Conservation (phyloP, 306 rosid species). For the Sesbania bispinosa region DNA sequence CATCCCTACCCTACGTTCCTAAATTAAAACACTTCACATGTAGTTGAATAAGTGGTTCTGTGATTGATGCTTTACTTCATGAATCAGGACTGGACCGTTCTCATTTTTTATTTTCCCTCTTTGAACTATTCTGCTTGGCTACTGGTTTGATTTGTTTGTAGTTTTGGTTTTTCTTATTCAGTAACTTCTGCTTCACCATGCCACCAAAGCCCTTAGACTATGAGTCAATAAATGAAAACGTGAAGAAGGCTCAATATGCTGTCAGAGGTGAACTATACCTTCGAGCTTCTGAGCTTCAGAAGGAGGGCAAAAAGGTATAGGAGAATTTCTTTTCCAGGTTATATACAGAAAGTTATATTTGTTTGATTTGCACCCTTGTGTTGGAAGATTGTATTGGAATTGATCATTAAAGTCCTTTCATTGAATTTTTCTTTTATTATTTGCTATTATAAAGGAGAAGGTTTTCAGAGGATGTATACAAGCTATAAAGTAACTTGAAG, state of each 20-base stretch:
- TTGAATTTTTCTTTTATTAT: background rate
- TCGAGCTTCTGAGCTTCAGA: conserved; percentile 95
- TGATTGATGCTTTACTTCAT: conserved; percentile 15
- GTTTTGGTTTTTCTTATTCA: conserved; percentile 2
- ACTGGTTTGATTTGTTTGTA: conserved; percentile 25
- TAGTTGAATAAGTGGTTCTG: background rate
- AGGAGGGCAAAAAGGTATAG: conserved; percentile 88
- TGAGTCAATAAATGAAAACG: conserved; percentile 76
- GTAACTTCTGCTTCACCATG: conserved; percentile 54
- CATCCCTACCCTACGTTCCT: background rate
- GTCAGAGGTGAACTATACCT: conserved; percentile 96
- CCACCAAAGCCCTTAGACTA: conserved; percentile 77
- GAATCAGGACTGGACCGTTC: background rate
- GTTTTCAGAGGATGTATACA: conserved; percentile 9
- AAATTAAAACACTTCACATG: background rate
- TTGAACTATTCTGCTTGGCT: conserved; percentile 35
- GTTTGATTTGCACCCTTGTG: conserved; percentile 8
- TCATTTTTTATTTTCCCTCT: background rate
- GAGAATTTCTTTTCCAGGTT: background rate
- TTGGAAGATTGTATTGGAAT: background rate
- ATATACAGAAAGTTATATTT: background rate
- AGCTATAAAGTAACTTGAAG: background rate
- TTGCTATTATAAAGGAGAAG: background rate
- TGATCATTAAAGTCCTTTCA: conserved; percentile 4
- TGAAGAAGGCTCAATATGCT: conserved; percentile 93